Conservation (phyloP, 2,329 filamentous ascomycete genomes). For the Ascochyta pisi region DNA sequence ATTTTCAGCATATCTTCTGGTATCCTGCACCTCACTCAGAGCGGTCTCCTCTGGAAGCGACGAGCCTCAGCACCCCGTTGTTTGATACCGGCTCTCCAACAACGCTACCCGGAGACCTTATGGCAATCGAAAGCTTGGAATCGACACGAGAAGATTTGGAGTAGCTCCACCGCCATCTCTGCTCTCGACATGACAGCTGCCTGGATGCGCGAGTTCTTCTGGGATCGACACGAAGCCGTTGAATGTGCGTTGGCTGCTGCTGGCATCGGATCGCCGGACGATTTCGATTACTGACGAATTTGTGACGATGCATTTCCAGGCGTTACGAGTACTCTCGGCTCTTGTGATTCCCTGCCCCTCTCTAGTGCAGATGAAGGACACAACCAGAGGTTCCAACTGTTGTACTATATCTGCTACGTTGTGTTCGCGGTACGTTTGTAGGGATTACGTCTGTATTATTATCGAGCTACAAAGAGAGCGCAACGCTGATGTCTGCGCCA, state of each 20-base stretch:
- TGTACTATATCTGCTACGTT: constrained; percentile 3
- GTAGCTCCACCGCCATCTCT: constrained; percentile 38
- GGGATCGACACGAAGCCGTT: constrained; percentile 43
- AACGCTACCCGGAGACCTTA: constrained; percentile 36
- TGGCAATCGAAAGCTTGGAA: constrained; percentile 43
- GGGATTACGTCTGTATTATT: not conserved
- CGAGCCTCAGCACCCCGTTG: constrained; percentile 37
- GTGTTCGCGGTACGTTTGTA: not conserved
- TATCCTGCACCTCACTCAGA: constrained; percentile 37
- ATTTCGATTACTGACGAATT: constrained; percentile 28
- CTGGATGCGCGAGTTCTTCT: constrained; percentile 48
- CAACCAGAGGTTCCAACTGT: not conserved
- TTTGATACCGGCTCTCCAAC: constrained; percentile 35
- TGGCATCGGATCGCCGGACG: constrained; percentile 37
- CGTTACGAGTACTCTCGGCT: constrained; percentile 22
- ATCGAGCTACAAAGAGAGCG: not conserved
- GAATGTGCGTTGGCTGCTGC: constrained; percentile 39
- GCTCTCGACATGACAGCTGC: constrained; percentile 43
- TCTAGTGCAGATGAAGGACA: constrained; percentile 3
- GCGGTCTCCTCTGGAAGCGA: constrained; percentile 35
- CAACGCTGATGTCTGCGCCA: too few relatives aligned
- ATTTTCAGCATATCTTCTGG: constrained; percentile 44
- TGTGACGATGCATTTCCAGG: constrained; percentile 4
- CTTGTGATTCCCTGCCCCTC: not conserved
- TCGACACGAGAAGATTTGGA: constrained; percentile 44